Evolutionary conservation across 768 basidiomycete genomes (phyloP).

Genomic region (Leccinum truebloodii): DNA sequence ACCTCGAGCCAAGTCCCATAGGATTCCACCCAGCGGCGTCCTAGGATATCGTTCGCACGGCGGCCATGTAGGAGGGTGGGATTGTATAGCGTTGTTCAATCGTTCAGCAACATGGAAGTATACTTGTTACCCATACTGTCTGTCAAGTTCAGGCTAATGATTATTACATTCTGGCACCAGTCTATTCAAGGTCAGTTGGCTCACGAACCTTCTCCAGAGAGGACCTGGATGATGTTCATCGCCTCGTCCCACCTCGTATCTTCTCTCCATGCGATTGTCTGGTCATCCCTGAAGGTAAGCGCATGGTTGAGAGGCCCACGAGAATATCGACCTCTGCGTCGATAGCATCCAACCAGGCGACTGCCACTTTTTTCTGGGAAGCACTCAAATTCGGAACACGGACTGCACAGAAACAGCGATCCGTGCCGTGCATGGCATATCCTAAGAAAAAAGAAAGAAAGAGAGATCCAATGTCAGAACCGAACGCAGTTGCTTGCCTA

Average conservation of each 20-base stretch:
- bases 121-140: constrained; percentile 8
- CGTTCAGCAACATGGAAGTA: background rate
- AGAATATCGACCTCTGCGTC: constrained; percentile 44
- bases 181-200: background rate
- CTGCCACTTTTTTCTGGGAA: constrained; percentile 39
- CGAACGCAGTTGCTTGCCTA: too few species aligned
- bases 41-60: background rate
- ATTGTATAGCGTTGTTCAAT: background rate
- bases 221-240: constrained; percentile 38
- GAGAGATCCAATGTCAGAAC: too few species aligned
- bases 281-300: constrained; percentile 53
- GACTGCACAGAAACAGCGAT: too few species aligned
- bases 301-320: constrained; percentile 43
- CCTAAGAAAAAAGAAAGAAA: too few species aligned
- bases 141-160: constrained; percentile 2
- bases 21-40: too few species aligned
- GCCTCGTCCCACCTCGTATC: constrained; percentile 56
- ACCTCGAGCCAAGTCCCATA: background rate
- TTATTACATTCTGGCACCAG: background rate
- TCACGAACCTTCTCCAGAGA: constrained; percentile 28
- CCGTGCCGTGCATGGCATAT: too few species aligned
- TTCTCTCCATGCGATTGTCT: constrained; percentile 51
- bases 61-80: background rate
- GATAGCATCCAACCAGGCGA: constrained; percentile 56
- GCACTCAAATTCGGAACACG: too few species aligned